Conservation (phyloP, 345 rosid species). For the Eucalyptus fibrosa region DNA sequence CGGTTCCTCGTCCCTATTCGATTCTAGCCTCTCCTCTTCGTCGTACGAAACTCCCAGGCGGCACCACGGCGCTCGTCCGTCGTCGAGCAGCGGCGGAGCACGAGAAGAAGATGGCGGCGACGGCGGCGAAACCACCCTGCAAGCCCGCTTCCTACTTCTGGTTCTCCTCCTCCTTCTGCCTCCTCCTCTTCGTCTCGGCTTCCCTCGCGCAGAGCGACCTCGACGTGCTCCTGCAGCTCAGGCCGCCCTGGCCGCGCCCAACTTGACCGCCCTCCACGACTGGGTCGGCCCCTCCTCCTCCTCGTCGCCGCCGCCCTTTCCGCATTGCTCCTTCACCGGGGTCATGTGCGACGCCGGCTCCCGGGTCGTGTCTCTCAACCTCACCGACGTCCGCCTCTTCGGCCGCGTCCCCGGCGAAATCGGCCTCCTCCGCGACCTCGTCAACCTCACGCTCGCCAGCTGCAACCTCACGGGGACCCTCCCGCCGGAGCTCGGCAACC, state of each 20-base stretch:
- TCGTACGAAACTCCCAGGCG: background rate
- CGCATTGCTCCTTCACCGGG: constrained; percentile 82
- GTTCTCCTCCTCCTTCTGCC: background rate
- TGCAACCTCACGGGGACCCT: constrained; percentile 43
- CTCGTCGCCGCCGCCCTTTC: constrained; percentile 21
- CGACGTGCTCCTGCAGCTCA: constrained; percentile 50
- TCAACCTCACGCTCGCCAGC: constrained; percentile 41
- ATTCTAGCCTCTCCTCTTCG: background rate
- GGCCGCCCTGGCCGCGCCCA: constrained; percentile 41
- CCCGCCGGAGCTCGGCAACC: constrained; percentile 8
- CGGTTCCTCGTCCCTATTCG: background rate
- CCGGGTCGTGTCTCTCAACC: constrained; percentile 51
- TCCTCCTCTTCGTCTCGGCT: constrained; percentile 4
- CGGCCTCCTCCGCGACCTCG: constrained; percentile 42
- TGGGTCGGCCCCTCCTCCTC: constrained; percentile 31
- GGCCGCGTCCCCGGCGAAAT: constrained; percentile 65
- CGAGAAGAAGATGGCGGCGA: background rate
- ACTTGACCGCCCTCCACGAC: constrained; percentile 46
- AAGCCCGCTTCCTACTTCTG: background rate
- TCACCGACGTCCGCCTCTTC: constrained; percentile 29
- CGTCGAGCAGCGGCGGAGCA: background rate
- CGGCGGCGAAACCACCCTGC: background rate
- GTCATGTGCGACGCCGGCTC: constrained; percentile 42
- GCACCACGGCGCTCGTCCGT: background rate
- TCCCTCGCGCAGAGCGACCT: constrained; percentile 33